phyloP scores from a whole-genome alignment of 768 basidiomycete genomes.

The Calvatia gigantea region DNA sequence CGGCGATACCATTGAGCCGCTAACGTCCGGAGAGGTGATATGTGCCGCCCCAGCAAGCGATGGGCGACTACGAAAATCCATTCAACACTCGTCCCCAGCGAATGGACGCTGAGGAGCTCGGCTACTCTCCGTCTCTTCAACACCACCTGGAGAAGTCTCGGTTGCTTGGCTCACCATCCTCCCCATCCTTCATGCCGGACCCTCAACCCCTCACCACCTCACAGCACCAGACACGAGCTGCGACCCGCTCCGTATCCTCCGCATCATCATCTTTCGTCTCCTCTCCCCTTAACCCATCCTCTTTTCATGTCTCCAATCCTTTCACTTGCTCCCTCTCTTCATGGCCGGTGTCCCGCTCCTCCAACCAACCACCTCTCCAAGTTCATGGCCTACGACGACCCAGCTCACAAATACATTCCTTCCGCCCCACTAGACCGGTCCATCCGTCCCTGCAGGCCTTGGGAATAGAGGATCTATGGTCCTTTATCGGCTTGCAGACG shows the following conservation, averaged over 20 bases:
- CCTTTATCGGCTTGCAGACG: constrained; percentile 57
- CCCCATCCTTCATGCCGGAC: background rate
- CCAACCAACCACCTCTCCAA: constrained; percentile 7
- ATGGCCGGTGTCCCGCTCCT: constrained; percentile 1
- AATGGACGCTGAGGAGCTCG: background rate
- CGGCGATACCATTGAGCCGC: no score
- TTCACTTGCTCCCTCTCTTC: constrained; percentile 14
- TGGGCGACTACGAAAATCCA: background rate
- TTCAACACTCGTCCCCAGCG: background rate
- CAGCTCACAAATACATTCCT: background rate
- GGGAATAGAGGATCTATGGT: constrained; percentile 54
- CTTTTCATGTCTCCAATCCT: constrained; percentile 17
- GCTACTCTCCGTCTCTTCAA: background rate
- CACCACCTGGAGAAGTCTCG: constrained; percentile 14
- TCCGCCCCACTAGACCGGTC: constrained; percentile 9
- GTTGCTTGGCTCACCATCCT: constrained; percentile 12
- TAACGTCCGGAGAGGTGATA: no score
- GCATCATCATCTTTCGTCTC: constrained; percentile 40
- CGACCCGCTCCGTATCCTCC: constrained; percentile 7
- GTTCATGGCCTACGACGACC: constrained; percentile 4
- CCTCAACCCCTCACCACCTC: constrained; percentile 3
- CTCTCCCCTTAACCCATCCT: constrained; percentile 49
- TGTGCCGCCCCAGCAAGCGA: background rate
- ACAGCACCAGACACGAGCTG: constrained; percentile 7
- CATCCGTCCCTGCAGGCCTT: constrained; percentile 22